Base-by-base conservation (phyloP, 805 yeast genomes). In the Saturnispora quitensis region DNA sequence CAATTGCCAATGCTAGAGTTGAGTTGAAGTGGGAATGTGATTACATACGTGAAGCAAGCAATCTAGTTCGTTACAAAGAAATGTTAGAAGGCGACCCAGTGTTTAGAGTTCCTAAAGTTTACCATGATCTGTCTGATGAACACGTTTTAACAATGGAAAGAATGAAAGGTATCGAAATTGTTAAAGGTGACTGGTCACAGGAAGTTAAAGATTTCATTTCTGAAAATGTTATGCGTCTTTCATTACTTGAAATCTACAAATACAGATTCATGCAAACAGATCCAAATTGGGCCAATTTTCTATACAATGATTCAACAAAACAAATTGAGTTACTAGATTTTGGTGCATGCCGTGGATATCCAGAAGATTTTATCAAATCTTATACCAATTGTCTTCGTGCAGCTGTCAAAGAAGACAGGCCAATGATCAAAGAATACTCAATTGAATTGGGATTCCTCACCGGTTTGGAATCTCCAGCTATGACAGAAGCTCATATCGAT, bases 1-100 rank as follows among this genome's bases (percentile, higher is more conserved):
- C 97, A 22, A 82, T 93, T 52, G 96, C 86, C 22, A 91, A 89
- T 67, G 98, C 99, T 1, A 77, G 99, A 58, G 80, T 79, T 17
- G 99, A 93, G 66, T 74, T 93, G 58, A 89, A 89, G 60, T 91
- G 98, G 98, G 99, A 93, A 69, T 91, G 98, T 69, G 98, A 93
- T 68, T 93, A 93, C 64, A 68, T 82, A 25, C 80, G 98, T 57
- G 99, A 93, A 67, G 95, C 97, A 1, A 77, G 76, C 53, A 84
- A 83, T 60, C 70, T 90, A 57, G 80, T 78, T 43, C 74, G 82
- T 56, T 91, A 88, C 69, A 69, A 78, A 28, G 80, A 80, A 50
- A 70, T 88, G 56, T 62, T 86, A 43, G 70, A 72, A 46, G 79
- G 78, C 56, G 83, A 81, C 56, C 76, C 81, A 0, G 84, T 73